Percentiles rank a stretch among this genome's conserved stretches.
Evolutionary conservation across 2,329 filamentous ascomycete genomes (phyloP).

Genomic region (Hymenoscyphus infarciens): DNA sequence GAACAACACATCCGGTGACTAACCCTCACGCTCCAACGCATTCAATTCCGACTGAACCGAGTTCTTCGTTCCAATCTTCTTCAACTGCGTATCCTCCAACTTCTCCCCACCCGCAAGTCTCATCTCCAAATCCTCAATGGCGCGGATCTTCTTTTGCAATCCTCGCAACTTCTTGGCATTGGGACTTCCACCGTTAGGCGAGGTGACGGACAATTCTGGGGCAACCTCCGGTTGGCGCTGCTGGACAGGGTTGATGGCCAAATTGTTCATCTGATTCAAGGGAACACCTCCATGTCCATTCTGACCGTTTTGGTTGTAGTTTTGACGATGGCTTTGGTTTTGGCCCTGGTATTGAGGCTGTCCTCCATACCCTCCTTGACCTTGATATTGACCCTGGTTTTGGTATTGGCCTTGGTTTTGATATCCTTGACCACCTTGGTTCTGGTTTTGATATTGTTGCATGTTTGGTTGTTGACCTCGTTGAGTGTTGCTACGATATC

Average conservation of each 20-base stretch:
- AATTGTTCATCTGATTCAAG: conserved; percentile 33
- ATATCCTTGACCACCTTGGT: conserved; percentile 27
- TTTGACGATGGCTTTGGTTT: conserved; percentile 28
- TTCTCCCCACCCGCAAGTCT: conserved; percentile 90
- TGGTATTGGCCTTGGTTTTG: conserved; percentile 9
- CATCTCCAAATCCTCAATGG: conserved; percentile 98
- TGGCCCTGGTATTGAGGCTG: conserved; percentile 27
- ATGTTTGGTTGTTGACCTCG: conserved; percentile 17
- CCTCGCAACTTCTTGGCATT: conserved; percentile 92
- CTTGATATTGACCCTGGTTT: conserved; percentile 20
- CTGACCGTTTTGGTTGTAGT: conserved; percentile 15
- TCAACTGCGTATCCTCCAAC: conserved; percentile 95
- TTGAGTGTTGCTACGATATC: conserved; percentile 50
- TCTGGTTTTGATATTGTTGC: conserved; percentile 6
- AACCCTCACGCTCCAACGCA: conserved; percentile 29
- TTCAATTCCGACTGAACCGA: conserved; percentile 81
- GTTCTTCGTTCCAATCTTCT: conserved; percentile 92
- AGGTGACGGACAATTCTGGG: conserved; percentile 51
- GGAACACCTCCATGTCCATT: conserved; percentile 13
- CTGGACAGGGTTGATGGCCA: conserved; percentile 30
- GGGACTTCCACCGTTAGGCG: conserved; percentile 57
- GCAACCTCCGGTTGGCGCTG: conserved; percentile 19
- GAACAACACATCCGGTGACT: not conserved
- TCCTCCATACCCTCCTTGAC: not conserved
- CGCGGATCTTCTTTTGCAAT: conserved; percentile 93